These are phyloP conservation scores for Clonostachys solani DNA, from an alignment of 2,329 filamentous ascomycete species.

Conservation along the genomic window DNA sequence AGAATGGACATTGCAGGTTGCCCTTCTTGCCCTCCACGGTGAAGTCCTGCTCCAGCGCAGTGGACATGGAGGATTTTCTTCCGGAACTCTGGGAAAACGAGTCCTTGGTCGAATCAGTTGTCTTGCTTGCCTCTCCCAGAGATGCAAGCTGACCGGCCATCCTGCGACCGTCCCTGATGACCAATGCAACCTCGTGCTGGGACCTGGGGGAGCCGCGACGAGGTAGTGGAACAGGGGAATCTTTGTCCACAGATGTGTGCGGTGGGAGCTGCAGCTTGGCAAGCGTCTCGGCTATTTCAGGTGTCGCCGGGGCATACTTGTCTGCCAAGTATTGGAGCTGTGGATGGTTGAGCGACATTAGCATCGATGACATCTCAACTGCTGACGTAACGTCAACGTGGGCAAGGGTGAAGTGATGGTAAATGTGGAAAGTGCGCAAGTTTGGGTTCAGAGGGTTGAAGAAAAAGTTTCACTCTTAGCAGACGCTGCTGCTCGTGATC, in stretches of 20 bases:
- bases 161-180: conserved; percentile 60
- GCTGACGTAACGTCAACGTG: not conserved
- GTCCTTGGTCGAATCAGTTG: conserved; percentile 42
- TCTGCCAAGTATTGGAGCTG: conserved; percentile 63
- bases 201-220: conserved; percentile 33
- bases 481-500: conserved; percentile 64
- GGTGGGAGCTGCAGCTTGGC: conserved; percentile 62
- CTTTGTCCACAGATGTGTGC: conserved; percentile 42
- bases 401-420: conserved; percentile 2
- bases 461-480: conserved; percentile 55
- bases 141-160: conserved; percentile 49
- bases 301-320: conserved; percentile 61
- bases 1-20: conserved; percentile 78
- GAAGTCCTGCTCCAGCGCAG: conserved; percentile 81
- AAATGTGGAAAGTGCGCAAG: conserved; percentile 32
- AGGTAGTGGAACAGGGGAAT: conserved; percentile 49
- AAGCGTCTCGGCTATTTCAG: conserved; percentile 63
- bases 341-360: conserved; percentile 6
- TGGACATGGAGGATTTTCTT: conserved; percentile 53
- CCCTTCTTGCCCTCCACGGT: conserved; percentile 81
- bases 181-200: conserved; percentile 54
- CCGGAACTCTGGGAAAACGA: conserved; percentile 38
- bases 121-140: conserved; percentile 45
- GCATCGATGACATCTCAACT: conserved; percentile 3
- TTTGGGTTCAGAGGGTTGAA: conserved; percentile 2